These are phyloP conservation scores for Pyricularia grisea DNA, from an alignment of 2,329 filamentous ascomycete genomes.

Conservation along the genomic window DNA sequence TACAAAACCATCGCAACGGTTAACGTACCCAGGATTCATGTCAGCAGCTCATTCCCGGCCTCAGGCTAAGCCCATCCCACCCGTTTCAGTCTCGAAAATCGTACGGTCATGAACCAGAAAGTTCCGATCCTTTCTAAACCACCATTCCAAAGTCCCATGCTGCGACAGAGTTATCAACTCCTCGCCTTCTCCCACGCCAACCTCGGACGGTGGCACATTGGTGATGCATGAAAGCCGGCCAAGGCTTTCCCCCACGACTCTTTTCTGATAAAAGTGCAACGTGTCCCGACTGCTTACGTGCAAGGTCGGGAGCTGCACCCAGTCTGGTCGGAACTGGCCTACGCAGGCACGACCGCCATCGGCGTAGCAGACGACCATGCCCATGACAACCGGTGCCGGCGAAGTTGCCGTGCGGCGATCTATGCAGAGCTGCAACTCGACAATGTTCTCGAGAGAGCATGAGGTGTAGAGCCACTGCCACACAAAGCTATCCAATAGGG, in stretches of 20 bases:
- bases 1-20: background rate
- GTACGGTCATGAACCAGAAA: background rate
- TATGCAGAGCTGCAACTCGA: background rate
- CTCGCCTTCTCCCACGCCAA: background rate
- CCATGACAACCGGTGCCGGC: background rate
- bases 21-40: background rate
- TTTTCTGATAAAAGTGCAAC: background rate
- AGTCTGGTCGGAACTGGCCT: background rate
- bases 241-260: background rate
- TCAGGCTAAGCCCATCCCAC: background rate
- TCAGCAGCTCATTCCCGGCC: background rate
- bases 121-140: background rate
- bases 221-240: background rate
- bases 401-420: background rate
- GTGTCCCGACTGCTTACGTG: background rate
- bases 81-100: background rate
- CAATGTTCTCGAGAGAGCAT: background rate
- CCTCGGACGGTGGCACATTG: background rate
- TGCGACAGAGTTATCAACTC: background rate
- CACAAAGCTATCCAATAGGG: no score
- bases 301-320: background rate
- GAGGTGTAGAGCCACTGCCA: background rate
- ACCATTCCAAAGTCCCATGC: background rate
- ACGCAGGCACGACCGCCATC: background rate
- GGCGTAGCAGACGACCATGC: background rate